Base-by-base conservation (phyloP, 371 early-diverging fungal genomes). In the Actinomortierella wolfii region DNA sequence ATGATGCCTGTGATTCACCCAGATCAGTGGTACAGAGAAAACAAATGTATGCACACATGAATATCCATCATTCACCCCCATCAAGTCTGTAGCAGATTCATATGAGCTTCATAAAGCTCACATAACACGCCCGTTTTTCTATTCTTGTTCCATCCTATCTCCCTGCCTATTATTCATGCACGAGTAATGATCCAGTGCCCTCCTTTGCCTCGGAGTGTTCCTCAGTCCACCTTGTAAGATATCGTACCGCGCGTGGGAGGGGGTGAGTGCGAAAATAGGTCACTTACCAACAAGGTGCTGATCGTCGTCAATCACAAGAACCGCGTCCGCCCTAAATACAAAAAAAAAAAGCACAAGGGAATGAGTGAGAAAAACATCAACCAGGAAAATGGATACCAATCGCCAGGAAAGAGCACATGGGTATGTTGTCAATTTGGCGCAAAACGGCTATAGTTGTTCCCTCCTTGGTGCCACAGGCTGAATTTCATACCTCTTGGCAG, bases 1-100 rank as follows among this genome's bases (percentile, higher is more conserved):
- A 94, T 82, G 58, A 94, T 94, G 20, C 94, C 94, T 26, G 82
- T 65, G 53, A 92, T 76, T n/a, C n/a, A n/a, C n/a, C n/a, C n/a
- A n/a, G 34, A 34, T 34, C 34, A 34, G 34, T 11, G 34, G 34
- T 4, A 34, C 34, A 34, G 34, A 34, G 34, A 34, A 11, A 34
- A 11, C 34, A 34, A 11, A 34, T 6, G 34, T 4, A 34, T 4
- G 11, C 11, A n/a, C n/a, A n/a, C n/a, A n/a, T n/a, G n/a, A n/a
- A n/a, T n/a, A n/a, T n/a, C n/a, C n/a, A n/a, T n/a, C n/a, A n/a
- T n/a, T n/a, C n/a, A n/a, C n/a, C n/a, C n/a, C n/a, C n/a, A n/a
- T n/a, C n/a, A n/a, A n/a, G n/a, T n/a, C n/a, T n/a, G n/a, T n/a
- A n/a, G n/a, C n/a, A n/a, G n/a, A n/a, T n/a, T n/a, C n/a, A n/a